Evolutionary conservation across 768 basidiomycete genomes (phyloP).

Genomic region (Boletus huronensis): DNA sequence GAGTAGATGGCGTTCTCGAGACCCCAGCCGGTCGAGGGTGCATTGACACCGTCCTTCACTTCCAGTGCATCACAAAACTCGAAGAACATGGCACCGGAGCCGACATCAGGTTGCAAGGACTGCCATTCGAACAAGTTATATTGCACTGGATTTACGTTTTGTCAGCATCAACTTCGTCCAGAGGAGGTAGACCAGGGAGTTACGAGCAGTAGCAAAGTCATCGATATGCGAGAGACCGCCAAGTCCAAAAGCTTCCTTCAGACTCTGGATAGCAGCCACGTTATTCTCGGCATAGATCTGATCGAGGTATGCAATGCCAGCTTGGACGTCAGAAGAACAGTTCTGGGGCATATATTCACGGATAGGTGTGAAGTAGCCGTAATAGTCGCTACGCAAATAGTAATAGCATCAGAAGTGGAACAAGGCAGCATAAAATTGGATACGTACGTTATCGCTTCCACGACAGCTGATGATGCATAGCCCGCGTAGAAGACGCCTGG

Average conservation of each 20-base stretch:
- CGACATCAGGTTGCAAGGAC: slow-evolving; percentile 47
- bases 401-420: not conserved
- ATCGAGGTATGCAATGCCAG: slow-evolving; percentile 61
- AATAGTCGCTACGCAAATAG: slow-evolving; percentile 18
- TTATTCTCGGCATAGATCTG: slow-evolving; percentile 47
- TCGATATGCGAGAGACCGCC: slow-evolving; percentile 55
- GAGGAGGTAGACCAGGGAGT: slow-evolving; percentile 12
- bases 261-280: slow-evolving; percentile 42
- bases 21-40: slow-evolving; percentile 54
- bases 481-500: slow-evolving; percentile 40
- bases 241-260: slow-evolving; percentile 62
- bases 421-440: not conserved
- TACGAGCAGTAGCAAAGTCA: slow-evolving; percentile 60
- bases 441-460: slow-evolving; percentile 41
- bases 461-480: slow-evolving; percentile 46
- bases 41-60: slow-evolving; percentile 39
- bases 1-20: slow-evolving; percentile 55
- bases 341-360: slow-evolving; percentile 65
- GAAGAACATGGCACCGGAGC: slow-evolving; percentile 37
- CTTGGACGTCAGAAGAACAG: slow-evolving; percentile 69
- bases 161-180: slow-evolving; percentile 6
- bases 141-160: slow-evolving; percentile 38
- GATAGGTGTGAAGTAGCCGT: slow-evolving; percentile 67
- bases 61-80: slow-evolving; percentile 40
- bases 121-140: slow-evolving; percentile 69